Evolutionary conservation across 129 eudicot genomes (phyloP).

Genomic region (Smallanthus sonchifolius): DNA sequence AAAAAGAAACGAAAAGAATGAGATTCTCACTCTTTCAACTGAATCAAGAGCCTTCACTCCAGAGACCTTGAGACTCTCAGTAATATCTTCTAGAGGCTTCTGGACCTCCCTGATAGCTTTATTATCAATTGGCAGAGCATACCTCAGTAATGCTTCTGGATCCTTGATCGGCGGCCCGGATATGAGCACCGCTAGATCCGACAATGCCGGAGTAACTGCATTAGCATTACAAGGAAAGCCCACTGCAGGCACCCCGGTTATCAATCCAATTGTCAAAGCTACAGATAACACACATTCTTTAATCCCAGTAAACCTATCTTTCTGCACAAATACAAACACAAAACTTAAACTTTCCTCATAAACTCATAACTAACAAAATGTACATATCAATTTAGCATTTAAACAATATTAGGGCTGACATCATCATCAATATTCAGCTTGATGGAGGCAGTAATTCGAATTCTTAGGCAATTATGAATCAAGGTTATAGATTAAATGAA

Average conservation of each 20-base stretch:
- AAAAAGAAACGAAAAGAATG: background rate
- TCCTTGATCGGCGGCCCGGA: conserved; percentile 99
- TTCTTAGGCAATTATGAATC: background rate
- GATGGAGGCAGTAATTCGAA: no score
- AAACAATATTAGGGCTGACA: background rate
- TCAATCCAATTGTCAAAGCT: conserved; percentile 70
- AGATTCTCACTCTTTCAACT: conserved; percentile 68
- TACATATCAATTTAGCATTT: background rate
- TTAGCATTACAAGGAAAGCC: conserved; percentile 32
- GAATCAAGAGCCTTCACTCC: conserved; percentile 92
- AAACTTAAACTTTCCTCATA: background rate
- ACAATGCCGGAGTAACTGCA: conserved; percentile 53
- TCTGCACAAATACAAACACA: conserved; percentile 42
- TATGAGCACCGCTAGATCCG: conserved; percentile 80
- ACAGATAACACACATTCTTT: conserved; percentile 79
- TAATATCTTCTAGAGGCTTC: conserved; percentile 95
- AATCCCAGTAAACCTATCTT: conserved; percentile 45
- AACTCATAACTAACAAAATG: background rate
- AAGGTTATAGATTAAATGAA: no score
- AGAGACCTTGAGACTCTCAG: conserved; percentile 84
- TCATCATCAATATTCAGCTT: no score
- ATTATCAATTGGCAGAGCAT: conserved; percentile 89
- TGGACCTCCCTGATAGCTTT: conserved; percentile 97
- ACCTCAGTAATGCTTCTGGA: conserved; percentile 81
- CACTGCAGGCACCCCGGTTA: conserved; percentile 61